phyloP scores from a whole-genome alignment of 805 yeast species.

The Metschnikowia arizonensis region DNA sequence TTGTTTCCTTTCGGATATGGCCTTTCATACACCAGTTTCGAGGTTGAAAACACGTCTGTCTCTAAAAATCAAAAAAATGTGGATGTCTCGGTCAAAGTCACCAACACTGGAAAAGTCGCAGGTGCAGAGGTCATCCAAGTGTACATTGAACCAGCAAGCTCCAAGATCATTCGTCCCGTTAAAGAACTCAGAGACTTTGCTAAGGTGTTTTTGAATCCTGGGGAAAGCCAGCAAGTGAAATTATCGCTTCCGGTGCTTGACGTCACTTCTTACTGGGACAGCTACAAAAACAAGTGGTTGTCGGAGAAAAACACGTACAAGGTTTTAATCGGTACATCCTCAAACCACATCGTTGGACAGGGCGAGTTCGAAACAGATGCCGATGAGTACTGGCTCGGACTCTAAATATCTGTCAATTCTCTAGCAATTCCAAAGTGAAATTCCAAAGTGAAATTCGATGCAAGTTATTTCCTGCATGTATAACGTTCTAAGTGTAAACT shows the following conservation, averaged over 20 bases:
- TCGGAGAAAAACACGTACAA: constrained; percentile 24
- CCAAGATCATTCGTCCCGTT: constrained; percentile 22
- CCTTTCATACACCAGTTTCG: constrained; percentile 28
- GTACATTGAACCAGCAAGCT: constrained; percentile 19
- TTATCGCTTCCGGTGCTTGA: constrained; percentile 23
- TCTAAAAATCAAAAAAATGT: constrained; percentile 17
- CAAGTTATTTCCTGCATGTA: not conserved
- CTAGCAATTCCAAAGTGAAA: too few species aligned
- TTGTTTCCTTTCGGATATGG: constrained; percentile 35
- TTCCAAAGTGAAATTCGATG: too few species aligned
- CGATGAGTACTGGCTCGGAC: constrained; percentile 15
- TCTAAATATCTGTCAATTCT: not conserved
- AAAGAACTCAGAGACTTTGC: constrained; percentile 31
- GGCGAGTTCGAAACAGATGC: constrained; percentile 11
- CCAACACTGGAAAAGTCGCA: constrained; percentile 23
- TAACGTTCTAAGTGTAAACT: not conserved
- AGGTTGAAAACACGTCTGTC: constrained; percentile 16
- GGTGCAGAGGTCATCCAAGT: constrained; percentile 31
- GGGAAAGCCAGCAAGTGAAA: constrained; percentile 14
- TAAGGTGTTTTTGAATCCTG: constrained; percentile 23
- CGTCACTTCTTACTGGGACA: constrained; percentile 29
- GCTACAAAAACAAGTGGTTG: constrained; percentile 26
- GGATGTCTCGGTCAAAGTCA: constrained; percentile 18
- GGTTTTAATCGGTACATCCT: constrained; percentile 23
- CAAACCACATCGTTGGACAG: constrained; percentile 10